Base-by-base conservation (phyloP, 495 filamentous ascomycete genomes). In the Penicillium mononematosum region DNA sequence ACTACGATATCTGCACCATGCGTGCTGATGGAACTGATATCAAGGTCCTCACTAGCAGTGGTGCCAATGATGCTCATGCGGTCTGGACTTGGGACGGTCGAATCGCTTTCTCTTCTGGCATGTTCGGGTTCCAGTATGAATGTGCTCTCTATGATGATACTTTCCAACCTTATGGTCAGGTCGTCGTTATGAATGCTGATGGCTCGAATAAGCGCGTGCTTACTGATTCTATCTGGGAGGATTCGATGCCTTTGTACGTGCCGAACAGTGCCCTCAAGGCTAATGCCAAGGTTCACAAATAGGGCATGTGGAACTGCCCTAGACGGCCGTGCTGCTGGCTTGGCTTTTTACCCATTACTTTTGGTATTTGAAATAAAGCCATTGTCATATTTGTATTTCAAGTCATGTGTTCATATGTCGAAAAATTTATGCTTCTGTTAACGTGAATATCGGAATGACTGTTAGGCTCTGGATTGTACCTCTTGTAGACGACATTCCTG, bases 51-150 rank as follows among this genome's bases (percentile, higher is more conserved):
- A 75, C 75, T 0, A 62, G 50, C 24, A 70, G 67, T 49, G 60
- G 59, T 12, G 69, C 72, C 22, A 75, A 77, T 54, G 75, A 77
- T 64, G 75, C 73, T 0, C 74, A 75, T 58, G 74, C 75, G 2
- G 69, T 74, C 0, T 79, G 76, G 75, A 60, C 62, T 7, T 50
- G 60, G 9, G 71, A 74, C 47, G 68, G 71, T 14, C 68, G 66
- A 42, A 74, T 74, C 20, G 44, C 68, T 43, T 74, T 58, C 41
- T 65, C 62, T 2, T 67, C 60, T 16, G 68, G 68, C 9, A 71
- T 71, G 70, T 71, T 58, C 25, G 70, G 71, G 1, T 73, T 72
- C 56, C 62, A 67, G 44, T 61, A 71, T 41, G 70, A 75, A 53
- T 63, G 60, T 25, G 60, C 62, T 3, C 53, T 73, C 14, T 75